Conservation (phyloP, 768 basidiomycete species). For the Fomitopsis pulvina region DNA sequence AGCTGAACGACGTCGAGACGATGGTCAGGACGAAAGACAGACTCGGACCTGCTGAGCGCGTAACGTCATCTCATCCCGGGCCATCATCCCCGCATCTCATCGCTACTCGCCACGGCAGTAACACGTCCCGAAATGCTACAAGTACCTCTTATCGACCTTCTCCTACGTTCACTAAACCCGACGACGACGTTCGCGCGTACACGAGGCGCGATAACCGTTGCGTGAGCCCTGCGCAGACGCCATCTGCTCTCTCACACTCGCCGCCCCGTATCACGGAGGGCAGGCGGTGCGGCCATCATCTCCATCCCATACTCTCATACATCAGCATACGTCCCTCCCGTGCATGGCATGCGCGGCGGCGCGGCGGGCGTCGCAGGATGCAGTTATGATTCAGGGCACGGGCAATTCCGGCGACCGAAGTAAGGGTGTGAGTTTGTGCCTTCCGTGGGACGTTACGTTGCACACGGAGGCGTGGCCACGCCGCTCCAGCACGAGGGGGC, state of each 20-base stretch:
- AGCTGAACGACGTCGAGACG: too few relatives aligned
- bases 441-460: too few relatives aligned
- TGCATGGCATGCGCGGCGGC: slow-evolving; percentile 33
- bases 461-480: too few relatives aligned
- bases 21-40: too few relatives aligned
- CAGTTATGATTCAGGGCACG: slow-evolving; percentile 26
- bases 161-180: neutral
- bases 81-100: neutral
- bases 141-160: neutral
- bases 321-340: neutral
- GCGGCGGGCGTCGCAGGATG: slow-evolving; percentile 38
- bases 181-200: neutral
- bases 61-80: too few relatives aligned
- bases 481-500: too few relatives aligned
- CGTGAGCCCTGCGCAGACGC: neutral
- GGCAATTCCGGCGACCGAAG: too few relatives aligned
- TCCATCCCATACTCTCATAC: neutral
- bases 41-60: neutral
- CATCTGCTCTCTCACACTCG: slow-evolving; percentile 2
- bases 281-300: neutral
- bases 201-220: neutral
- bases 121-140: too few relatives aligned
- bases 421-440: too few relatives aligned
- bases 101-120: neutral
- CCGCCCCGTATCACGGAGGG: neutral